phyloP scores from a whole-genome alignment of 2,329 filamentous ascomycete genomes.

The Pseudogymnoascus sp. region DNA sequence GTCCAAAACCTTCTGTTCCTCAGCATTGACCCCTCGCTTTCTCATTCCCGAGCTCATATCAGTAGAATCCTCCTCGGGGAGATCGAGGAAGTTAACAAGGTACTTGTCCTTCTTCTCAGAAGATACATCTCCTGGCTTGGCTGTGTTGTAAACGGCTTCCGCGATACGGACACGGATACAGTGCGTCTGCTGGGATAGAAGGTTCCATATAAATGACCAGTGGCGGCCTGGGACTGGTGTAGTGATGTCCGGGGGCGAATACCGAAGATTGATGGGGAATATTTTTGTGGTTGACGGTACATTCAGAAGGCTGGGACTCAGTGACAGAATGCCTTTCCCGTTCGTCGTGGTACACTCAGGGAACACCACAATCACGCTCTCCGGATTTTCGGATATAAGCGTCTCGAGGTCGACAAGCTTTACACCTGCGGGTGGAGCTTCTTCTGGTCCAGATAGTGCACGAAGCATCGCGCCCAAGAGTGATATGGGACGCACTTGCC shows the following conservation, averaged over 20 bases:
- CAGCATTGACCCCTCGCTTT: conserved; percentile 21
- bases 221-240: conserved; percentile 76
- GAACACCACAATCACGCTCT: conserved; percentile 74
- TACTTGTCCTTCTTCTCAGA: conserved; percentile 28
- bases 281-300: conserved; percentile 62
- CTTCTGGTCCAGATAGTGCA: conserved; percentile 55
- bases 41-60: background rate
- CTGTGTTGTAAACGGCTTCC: conserved; percentile 54
- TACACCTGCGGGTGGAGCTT: conserved; percentile 36
- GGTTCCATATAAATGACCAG: conserved; percentile 69
- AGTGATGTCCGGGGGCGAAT: conserved; percentile 80
- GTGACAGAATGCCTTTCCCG: conserved; percentile 76
- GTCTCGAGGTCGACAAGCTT: conserved; percentile 52
- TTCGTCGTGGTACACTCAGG: conserved; percentile 94
- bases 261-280: conserved; percentile 84
- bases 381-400: conserved; percentile 59
- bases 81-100: conserved; percentile 23
- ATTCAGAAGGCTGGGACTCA: conserved; percentile 67
- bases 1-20: conserved; percentile 67
- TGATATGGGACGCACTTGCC: conserved; percentile 66
- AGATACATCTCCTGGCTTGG: conserved; percentile 24
- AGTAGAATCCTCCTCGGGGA: conserved; percentile 21
- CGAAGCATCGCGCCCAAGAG: conserved; percentile 66
- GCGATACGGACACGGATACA: conserved; percentile 87
- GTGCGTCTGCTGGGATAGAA: conserved; percentile 77